These are phyloP conservation scores for Papiliotrema fonsecae DNA, from an alignment of 1,284 basidiomycete genomes.

Conservation along the genomic window DNA sequence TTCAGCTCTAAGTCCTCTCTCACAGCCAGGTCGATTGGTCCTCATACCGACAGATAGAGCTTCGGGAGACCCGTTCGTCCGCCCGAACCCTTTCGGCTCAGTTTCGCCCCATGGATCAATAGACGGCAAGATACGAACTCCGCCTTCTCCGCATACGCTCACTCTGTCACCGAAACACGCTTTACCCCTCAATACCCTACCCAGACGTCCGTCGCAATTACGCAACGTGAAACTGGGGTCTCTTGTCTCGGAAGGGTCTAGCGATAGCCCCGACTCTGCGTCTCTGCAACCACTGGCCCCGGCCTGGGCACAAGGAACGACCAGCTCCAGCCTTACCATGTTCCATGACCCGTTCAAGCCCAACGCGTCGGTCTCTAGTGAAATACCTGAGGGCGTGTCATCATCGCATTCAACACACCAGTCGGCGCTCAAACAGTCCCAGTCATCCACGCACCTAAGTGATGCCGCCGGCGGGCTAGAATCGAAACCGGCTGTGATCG, in stretches of 20 bases:
- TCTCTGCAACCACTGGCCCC: slow-evolving; percentile 28
- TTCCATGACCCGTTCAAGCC: slow-evolving; percentile 43
- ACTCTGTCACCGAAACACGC: slow-evolving; percentile 30
- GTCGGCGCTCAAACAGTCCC: no score
- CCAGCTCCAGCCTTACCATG: slow-evolving; percentile 19
- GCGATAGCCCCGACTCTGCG: slow-evolving; percentile 11
- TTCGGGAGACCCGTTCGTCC: slow-evolving; percentile 16
- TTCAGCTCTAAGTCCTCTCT: background rate
- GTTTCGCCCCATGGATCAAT: slow-evolving; percentile 17
- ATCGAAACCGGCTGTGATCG: no score
- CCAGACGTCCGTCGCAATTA: slow-evolving; percentile 45
- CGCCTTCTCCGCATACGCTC: slow-evolving; percentile 34
- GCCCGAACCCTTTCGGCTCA: slow-evolving; percentile 26
- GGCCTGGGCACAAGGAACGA: slow-evolving; percentile 21
- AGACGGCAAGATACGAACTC: slow-evolving; percentile 24
- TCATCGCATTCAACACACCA: no score
- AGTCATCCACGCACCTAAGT: no score
- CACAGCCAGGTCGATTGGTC: slow-evolving; percentile 6
- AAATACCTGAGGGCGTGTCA: no score
- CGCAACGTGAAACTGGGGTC: slow-evolving; percentile 42
- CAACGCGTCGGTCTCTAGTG: background rate
- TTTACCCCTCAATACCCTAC: slow-evolving; percentile 23
- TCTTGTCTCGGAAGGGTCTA: slow-evolving; percentile 24
- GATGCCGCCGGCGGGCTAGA: background rate
- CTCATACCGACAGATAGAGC: slow-evolving; percentile 17